These are phyloP conservation scores for Trichaptum fuscoviolaceum DNA, from an alignment of 768 basidiomycete genomes.

Conservation along the genomic window DNA sequence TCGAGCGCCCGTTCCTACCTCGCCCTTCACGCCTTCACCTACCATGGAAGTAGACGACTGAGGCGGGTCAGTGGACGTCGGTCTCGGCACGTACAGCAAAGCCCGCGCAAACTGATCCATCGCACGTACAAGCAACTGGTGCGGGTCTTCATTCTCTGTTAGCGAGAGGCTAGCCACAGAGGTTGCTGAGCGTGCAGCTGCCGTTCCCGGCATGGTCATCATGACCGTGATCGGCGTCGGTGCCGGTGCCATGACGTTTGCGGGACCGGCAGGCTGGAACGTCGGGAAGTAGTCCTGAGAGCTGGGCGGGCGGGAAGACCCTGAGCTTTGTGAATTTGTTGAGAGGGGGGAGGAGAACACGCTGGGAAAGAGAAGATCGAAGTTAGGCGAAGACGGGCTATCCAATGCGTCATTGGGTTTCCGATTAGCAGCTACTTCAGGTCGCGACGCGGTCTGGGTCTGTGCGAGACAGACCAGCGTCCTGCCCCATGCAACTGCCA, in stretches of 20 bases:
- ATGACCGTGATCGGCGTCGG: constrained; percentile 50
- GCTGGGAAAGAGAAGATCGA: not conserved
- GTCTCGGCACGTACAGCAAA: constrained; percentile 68
- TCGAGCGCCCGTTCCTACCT: not conserved
- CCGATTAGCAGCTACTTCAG: constrained; percentile 11
- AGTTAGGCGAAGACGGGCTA: not conserved
- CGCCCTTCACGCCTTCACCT: not conserved
- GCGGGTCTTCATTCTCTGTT: constrained; percentile 24
- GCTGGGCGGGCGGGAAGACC: not conserved
- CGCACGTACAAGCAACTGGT: constrained; percentile 54
- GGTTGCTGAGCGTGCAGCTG: constrained; percentile 47
- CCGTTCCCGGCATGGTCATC: constrained; percentile 20
- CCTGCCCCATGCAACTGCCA: constrained; percentile 64
- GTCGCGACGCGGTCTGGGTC: constrained; percentile 4
- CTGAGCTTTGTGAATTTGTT: constrained; percentile 11
- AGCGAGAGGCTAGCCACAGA: constrained; percentile 33
- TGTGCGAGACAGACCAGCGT: constrained; percentile 54
- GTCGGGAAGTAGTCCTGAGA: not conserved
- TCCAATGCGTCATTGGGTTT: constrained; percentile 9
- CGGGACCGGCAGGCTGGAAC: constrained; percentile 20
- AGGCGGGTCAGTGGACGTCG: constrained; percentile 23
- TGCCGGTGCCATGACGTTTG: constrained; percentile 45
- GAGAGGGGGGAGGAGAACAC: constrained; percentile 13
- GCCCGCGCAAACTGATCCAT: constrained; percentile 68
- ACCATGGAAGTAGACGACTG: not conserved